Evolutionary conservation across 495 filamentous ascomycete genomes (phyloP).

Genomic region (Penicilliopsis zonata): DNA sequence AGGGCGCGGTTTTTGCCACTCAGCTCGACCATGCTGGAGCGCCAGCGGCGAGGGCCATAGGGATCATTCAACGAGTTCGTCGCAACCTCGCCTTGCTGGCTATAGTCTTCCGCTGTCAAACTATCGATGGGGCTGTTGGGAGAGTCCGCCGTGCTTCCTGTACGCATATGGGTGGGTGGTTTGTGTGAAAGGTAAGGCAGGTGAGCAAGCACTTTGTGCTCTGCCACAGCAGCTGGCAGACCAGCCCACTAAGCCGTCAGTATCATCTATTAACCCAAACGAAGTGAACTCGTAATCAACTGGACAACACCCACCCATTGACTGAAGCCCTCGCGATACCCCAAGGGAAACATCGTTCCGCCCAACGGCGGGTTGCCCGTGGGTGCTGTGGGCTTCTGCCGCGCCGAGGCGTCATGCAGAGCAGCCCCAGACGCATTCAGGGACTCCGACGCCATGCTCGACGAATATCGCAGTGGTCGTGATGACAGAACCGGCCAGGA

Average conservation of each 20-base stretch:
- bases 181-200: constrained; percentile 74
- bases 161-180: constrained; percentile 57
- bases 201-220: constrained; percentile 79
- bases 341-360: constrained; percentile 60
- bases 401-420: constrained; percentile 25
- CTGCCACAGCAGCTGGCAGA: constrained; percentile 68
- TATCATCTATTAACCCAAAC: too few relatives aligned
- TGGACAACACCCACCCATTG: constrained; percentile 95
- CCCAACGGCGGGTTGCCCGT: constrained; percentile 19
- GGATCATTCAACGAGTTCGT: constrained; percentile 55
- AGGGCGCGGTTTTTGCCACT: constrained; percentile 75
- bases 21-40: constrained; percentile 71
- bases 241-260: constrained; percentile 66
- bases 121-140: constrained; percentile 29
- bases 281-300: too few relatives aligned
- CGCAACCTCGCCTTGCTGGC: constrained; percentile 23
- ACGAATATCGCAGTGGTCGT: constrained; percentile 10
- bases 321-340: constrained; percentile 78
- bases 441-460: constrained; percentile 32
- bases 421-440: constrained; percentile 19
- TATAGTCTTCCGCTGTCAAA: constrained; percentile 25
- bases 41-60: constrained; percentile 76
- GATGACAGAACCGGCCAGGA: constrained; percentile 9
- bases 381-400: constrained; percentile 31
- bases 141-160: constrained; percentile 37